Conservation (phyloP, 768 basidiomycete species). For the Lanmaoa pseudosensibilis region DNA sequence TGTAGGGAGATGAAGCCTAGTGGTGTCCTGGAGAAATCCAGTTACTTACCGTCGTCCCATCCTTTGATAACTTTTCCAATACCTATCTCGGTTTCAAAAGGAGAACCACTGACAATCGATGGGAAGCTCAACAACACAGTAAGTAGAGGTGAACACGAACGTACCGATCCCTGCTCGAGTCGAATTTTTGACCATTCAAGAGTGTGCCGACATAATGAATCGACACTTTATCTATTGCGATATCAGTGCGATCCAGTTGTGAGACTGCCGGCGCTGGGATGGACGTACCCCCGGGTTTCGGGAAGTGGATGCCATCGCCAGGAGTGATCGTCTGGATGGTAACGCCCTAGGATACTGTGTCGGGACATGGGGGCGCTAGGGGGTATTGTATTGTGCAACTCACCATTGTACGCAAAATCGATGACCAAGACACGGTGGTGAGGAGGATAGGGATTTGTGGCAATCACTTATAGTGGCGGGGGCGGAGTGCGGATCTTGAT, state of each 20-base stretch:
- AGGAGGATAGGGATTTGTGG: conserved; percentile 23
- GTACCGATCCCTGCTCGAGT: conserved; percentile 77
- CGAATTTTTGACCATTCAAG: conserved; percentile 60
- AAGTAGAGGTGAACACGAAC: conserved; percentile 11
- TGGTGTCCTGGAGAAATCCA: not conserved
- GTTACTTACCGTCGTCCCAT: conserved; percentile 79
- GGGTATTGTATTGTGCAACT: conserved; percentile 9
- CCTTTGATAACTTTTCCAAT: conserved; percentile 83
- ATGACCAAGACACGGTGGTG: conserved; percentile 28
- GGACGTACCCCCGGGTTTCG: conserved; percentile 66
- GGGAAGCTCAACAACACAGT: conserved; percentile 4
- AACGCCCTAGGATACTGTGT: conserved; percentile 56
- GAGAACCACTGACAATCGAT: conserved; percentile 42
- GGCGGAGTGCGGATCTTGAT: conserved; percentile 79
- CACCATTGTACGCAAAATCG: conserved; percentile 35
- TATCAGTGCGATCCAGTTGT: conserved; percentile 24
- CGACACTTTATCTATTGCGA: conserved; percentile 56
- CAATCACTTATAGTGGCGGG: conserved; percentile 44
- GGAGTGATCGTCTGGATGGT: conserved; percentile 53
- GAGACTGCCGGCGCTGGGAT: conserved; percentile 10
- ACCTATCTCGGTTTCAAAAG: conserved; percentile 75
- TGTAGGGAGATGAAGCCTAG: conserved; percentile 27
- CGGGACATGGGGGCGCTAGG: not conserved
- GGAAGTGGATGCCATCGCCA: conserved; percentile 66
- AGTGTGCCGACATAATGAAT: conserved; percentile 85